Percentiles rank a stretch among this genome's conserved stretches.
These are phyloP conservation scores for Noccaea bulbosa DNA, from an alignment of 345 rosid species.

Conservation along the genomic window DNA sequence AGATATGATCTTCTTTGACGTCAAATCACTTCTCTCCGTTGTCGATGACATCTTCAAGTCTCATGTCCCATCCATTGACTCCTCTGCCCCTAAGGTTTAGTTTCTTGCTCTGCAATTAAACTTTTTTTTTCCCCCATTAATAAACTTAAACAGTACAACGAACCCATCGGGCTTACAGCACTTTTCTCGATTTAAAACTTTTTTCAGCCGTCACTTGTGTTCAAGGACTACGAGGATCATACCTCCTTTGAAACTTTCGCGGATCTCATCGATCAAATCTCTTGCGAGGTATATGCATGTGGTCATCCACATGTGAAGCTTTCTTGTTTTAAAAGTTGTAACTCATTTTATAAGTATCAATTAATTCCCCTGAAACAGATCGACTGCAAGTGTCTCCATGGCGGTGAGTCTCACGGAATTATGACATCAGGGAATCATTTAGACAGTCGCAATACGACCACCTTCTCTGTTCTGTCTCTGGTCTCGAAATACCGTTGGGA, in stretches of 20 bases:
- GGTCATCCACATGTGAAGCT: slow-evolving; percentile 5
- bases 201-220: slow-evolving; percentile 39
- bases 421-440: slow-evolving; percentile 41
- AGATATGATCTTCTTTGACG: slow-evolving; percentile 61
- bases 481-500: slow-evolving; percentile 73
- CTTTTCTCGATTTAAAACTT: slow-evolving; percentile 21
- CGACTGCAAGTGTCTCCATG: slow-evolving; percentile 60
- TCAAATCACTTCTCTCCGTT: slow-evolving; percentile 62
- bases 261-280: slow-evolving; percentile 63
- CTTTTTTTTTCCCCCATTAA: too few species aligned
- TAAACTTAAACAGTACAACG: too few species aligned
- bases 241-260: slow-evolving; percentile 54
- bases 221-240: slow-evolving; percentile 52
- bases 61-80: slow-evolving; percentile 49
- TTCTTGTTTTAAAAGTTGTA: neutral
- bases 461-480: slow-evolving; percentile 58
- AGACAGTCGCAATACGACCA: slow-evolving; percentile 46
- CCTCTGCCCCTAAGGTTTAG: slow-evolving; percentile 43
- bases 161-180: too few species aligned
- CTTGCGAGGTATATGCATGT: slow-evolving; percentile 58
- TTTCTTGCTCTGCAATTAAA: slow-evolving; percentile 17
- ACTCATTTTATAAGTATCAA: neutral
- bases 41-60: slow-evolving; percentile 72
- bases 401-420: slow-evolving; percentile 59
- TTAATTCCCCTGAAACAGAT: slow-evolving; percentile 50